Evolutionary conservation across 1,284 basidiomycete genomes (phyloP).

Genomic region (Spongiforma sp.): DNA sequence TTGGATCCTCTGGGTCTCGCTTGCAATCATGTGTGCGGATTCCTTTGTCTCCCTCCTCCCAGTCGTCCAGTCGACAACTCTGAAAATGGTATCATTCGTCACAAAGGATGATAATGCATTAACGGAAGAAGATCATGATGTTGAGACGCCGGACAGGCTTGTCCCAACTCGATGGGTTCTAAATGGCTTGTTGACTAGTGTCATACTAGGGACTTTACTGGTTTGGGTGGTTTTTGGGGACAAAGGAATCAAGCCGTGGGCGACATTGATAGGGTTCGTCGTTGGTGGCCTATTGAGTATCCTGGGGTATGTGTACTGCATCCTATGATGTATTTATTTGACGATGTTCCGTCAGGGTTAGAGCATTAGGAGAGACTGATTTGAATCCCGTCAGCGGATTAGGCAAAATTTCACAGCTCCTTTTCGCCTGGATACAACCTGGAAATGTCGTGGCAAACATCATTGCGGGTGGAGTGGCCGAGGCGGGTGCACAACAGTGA

Average conservation of each 20-base stretch:
- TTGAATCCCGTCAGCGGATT: slow-evolving; percentile 93
- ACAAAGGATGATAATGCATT: slow-evolving; percentile 21
- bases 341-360: slow-evolving; percentile 63
- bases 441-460: slow-evolving; percentile 96
- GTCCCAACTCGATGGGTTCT: slow-evolving; percentile 84
- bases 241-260: slow-evolving; percentile 94
- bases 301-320: slow-evolving; percentile 67
- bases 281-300: slow-evolving; percentile 87
- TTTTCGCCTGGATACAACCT: slow-evolving; percentile 95
- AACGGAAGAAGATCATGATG: slow-evolving; percentile 64
- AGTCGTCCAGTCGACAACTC: slow-evolving; percentile 59
- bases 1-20: slow-evolving; percentile 94
- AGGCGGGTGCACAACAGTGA: slow-evolving; percentile 94
- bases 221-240: slow-evolving; percentile 90
- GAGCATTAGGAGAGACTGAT: slow-evolving; percentile 93
- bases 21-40: slow-evolving; percentile 96
- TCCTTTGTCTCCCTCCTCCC: slow-evolving; percentile 86
- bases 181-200: slow-evolving; percentile 69
- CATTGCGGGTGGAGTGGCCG: slow-evolving; percentile 94
- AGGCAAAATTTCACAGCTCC: slow-evolving; percentile 93
- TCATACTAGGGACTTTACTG: slow-evolving; percentile 73
- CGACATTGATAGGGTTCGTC: slow-evolving; percentile 84
- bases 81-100: slow-evolving; percentile 43
- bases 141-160: slow-evolving; percentile 80
- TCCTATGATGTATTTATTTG: slow-evolving; percentile 10